Base-by-base conservation (phyloP, 768 basidiomycete species). In the Leccinum olivaceopallidum region DNA sequence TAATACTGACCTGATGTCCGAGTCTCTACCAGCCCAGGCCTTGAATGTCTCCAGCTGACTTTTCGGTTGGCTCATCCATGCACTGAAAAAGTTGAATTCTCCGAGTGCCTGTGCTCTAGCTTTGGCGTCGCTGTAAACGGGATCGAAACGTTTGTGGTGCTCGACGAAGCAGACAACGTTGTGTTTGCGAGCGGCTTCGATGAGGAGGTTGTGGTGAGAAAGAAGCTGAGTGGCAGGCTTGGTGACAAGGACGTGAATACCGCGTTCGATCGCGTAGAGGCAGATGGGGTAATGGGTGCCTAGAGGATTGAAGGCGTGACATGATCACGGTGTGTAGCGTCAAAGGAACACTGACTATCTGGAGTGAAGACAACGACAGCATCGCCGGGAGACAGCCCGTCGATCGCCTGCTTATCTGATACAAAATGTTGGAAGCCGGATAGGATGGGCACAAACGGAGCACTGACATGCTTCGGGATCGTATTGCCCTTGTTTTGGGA, bases 21-120 rank as follows among this genome's bases (percentile, higher is more conserved):
- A 92, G 73, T 95, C 92, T 75, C 89, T 93, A 39, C 94, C 95
- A 26, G 94, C 95, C 95, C 95, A 97, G 7, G 91, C 90, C 59
- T 87, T 86, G 85, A 96, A 97, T 0, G 95, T 96, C 75, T 94
- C 92, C 28, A 97, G 82, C 75, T 97, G 95, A 68, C 85, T 88
- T 77, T 97, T 97, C 48, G 95, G 95, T 74, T 96, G 95, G 69
- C 91, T 94, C 95, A 97, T 97, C 93, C 95, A 96, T 39, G 94
- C 92, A 66, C 80, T 92, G 85, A 94, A 96, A 76, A 94, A 96
- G 77, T 95, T 96, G 78, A 95, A 94, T 74, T 95, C 92, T 36
- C 94, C 93, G 26, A 95, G 80, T 7, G 83, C 76, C 28, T 81
- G 83, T 30, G 89, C 89, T 56, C 89, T 86, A 5, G 86, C 88